These are phyloP conservation scores for Penicillium subrubescens DNA, from an alignment of 495 filamentous ascomycete genomes.

Conservation along the genomic window DNA sequence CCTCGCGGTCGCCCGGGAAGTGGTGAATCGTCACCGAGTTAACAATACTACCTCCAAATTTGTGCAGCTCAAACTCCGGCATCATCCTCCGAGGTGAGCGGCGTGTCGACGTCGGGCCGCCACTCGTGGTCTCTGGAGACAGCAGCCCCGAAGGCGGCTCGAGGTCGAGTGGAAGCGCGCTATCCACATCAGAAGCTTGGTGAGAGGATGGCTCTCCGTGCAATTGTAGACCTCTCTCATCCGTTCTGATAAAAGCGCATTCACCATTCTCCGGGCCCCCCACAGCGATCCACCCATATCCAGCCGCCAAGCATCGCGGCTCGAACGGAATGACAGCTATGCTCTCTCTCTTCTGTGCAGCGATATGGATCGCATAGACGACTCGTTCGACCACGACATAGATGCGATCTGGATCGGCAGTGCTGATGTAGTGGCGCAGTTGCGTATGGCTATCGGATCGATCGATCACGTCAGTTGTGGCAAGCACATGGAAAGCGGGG, in stretches of 20 bases:
- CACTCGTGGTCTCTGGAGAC: constrained; percentile 25
- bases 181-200: constrained; percentile 58
- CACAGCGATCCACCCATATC: constrained; percentile 84
- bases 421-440: constrained; percentile 86
- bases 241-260: constrained; percentile 75
- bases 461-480: constrained; percentile 11
- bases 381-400: constrained; percentile 79
- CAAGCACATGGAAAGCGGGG: constrained; percentile 4
- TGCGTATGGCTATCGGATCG: constrained; percentile 74
- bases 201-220: constrained; percentile 36
- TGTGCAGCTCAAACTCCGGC: constrained; percentile 54
- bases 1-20: constrained; percentile 50
- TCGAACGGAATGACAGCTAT: constrained; percentile 79
- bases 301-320: constrained; percentile 81
- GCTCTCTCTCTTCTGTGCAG: constrained; percentile 69
- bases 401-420: constrained; percentile 70
- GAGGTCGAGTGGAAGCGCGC: constrained; percentile 60
- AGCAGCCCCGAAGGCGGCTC: constrained; percentile 39
- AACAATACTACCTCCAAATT: constrained; percentile 61
- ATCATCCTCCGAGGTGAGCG: constrained; percentile 32
- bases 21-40: constrained; percentile 73
- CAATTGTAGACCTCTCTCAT: constrained; percentile 35
- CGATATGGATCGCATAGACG: constrained; percentile 72
- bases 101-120: constrained; percentile 33
- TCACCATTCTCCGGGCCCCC: constrained; percentile 81